Evolutionary conservation across 1,284 basidiomycete species (phyloP), one percentile per base, ranked within the genome.

Genomic region (Tetrapyrgos nigripes): DNA sequence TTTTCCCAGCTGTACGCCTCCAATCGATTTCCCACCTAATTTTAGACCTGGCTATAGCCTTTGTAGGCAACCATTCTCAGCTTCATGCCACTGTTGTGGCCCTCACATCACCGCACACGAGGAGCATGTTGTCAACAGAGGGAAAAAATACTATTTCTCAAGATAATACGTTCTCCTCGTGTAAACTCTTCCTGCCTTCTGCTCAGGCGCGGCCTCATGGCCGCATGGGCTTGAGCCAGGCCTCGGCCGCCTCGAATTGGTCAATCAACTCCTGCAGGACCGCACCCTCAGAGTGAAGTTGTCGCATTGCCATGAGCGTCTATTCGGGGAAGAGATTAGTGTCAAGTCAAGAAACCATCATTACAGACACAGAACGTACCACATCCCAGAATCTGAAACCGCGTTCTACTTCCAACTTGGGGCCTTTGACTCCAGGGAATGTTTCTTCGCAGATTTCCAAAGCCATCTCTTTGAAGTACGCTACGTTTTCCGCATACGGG

Each of bases 321-420:
- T 96, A 76, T 43, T 67, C 62, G 59, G 53, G 55, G 48, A 57
- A 61, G 52, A 64, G 21, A 55, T 28, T 50, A 55, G 29, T 44
- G 56, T 35, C 47, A 35, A 50, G 43, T 29, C 21, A 26, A 17
- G n/a, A 49, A 50, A 31, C 47, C 46, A 58, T 35, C 48, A 17
- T 45, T 51, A 51, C 48, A n/a, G 52, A 61, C 54, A 50, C 60
- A 61, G 61, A 40, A 86, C 94, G 81, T 73, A 97, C 95, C 73
- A 96, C 85, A 71, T 97, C 92, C 97, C 97, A 99, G 82, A 99
- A 99, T 66, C 97, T 83, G 82, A 99, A 98, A 4, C 96, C 96
- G 55, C 97, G 81, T 72, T 96, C 93, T 51, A 99, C 90, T 81
- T 99, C 97, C 57, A 78, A 78, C 74, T 88, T 87, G 6, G 97